phyloP scores from a whole-genome alignment of 2,329 filamentous ascomycete species.

The Tricladium varicosporioides region DNA sequence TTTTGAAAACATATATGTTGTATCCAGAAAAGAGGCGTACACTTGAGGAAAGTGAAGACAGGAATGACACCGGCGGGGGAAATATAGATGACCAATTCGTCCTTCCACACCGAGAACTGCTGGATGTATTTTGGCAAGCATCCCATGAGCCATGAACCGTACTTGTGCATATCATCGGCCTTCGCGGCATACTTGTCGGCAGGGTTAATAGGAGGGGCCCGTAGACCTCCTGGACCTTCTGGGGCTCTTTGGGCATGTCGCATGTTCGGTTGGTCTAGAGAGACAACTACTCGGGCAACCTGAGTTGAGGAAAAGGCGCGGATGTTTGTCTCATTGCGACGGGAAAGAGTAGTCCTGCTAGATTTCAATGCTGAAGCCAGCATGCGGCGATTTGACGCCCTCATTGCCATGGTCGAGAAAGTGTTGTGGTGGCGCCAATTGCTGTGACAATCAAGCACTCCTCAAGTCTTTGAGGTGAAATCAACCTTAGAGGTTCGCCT shows the following conservation, averaged over 20 bases:
- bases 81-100: slow-evolving; percentile 94
- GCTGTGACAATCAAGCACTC: slow-evolving; percentile 11
- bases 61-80: slow-evolving; percentile 84
- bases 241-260: slow-evolving; percentile 57
- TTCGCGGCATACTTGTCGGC: slow-evolving; percentile 90
- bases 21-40: slow-evolving; percentile 29
- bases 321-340: slow-evolving; percentile 23
- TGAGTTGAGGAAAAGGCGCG: slow-evolving; percentile 40
- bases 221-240: slow-evolving; percentile 54
- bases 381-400: slow-evolving; percentile 54
- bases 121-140: slow-evolving; percentile 97
- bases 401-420: slow-evolving; percentile 55
- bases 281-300: slow-evolving; percentile 43
- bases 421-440: slow-evolving; percentile 35
- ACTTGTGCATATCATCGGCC: slow-evolving; percentile 84
- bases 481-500: not conserved
- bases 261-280: slow-evolving; percentile 59
- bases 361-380: slow-evolving; percentile 56
- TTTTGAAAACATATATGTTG: not conserved
- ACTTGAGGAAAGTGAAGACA: slow-evolving; percentile 90
- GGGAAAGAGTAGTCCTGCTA: slow-evolving; percentile 37
- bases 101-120: slow-evolving; percentile 99
- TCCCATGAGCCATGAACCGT: slow-evolving; percentile 95
- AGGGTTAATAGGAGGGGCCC: slow-evolving; percentile 81
- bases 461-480: slow-evolving; percentile 1